Base-by-base conservation (phyloP, 768 basidiomycete species). In the Collybiopsis luxurians region DNA sequence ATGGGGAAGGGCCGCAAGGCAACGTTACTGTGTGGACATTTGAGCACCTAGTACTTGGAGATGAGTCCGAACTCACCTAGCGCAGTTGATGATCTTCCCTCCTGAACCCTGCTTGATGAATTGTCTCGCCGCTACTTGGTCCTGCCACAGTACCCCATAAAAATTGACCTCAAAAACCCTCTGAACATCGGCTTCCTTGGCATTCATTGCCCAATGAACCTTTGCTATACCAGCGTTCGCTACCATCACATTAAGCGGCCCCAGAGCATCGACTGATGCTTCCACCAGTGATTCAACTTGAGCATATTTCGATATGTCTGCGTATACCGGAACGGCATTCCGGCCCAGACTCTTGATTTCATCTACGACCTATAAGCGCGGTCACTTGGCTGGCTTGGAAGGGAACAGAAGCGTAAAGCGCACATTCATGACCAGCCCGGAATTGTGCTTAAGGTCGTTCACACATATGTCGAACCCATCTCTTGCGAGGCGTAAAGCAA, bases 151-250 rank as follows among this genome's bases (percentile, higher is more conserved):
- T 9, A 65, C 53, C 2, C 71, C 71, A 6, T 63, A 60, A 0
- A 65, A 62, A 44, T 77, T 76, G 51, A 73, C 62, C 17, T 47
- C 43, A 24, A 69, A 58, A 1, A 67, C 23, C 4, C 50, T 46
- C 39, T 71, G 67, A 24, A 59, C 60, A 4, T 67, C 59, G 17
- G 68, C 64, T 15, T 60, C 13, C 6, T 27, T 34, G 3, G 46
- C 47, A 43, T 38, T 24, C 19, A 23, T 30, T 24, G 5, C 26
- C 19, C 24, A 36, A 23, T 39, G 50, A n/a, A 53, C 46, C 6
- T 34, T 2, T 53, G 30, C 45, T 43, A 75, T 68, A 0, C 77
- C 77, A 9, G 77, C 78, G 63, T 79, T 79, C 3, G 78, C 77
- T 2, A 79, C 70, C 73, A 78, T 74, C 12, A 58, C 49, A 27